Base-by-base conservation (phyloP, 2,329 filamentous ascomycete species). In the Paraphaeosphaeria minitans region DNA sequence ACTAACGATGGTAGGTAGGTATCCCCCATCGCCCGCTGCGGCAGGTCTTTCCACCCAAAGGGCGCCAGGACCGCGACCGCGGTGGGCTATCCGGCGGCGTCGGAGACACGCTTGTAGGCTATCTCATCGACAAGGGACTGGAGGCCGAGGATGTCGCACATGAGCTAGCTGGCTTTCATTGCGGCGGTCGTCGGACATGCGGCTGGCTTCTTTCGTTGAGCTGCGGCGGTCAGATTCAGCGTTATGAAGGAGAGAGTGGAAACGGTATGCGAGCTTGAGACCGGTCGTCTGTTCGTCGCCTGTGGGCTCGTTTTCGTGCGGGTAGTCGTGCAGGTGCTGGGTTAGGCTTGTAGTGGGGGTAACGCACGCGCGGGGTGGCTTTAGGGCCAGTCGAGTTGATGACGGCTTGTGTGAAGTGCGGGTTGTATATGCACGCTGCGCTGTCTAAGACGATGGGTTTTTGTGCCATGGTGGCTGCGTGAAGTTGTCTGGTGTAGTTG, bases 1-100 rank as follows among this genome's bases (percentile, higher is more conserved):
- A 80, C 65, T 67, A 1, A 88, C 82, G 62, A 95, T 91, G n/a
- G n/a, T n/a, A n/a, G n/a, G n/a, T n/a, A n/a, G n/a, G n/a, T n/a
- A n/a, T n/a, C n/a, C n/a, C n/a, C n/a, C n/a, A n/a, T n/a, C n/a
- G n/a, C n/a, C n/a, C n/a, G n/a, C n/a, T n/a, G n/a, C n/a, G n/a
- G n/a, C n/a, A n/a, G n/a, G n/a, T n/a, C n/a, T n/a, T n/a, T n/a
- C n/a, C n/a, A n/a, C 85, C 91, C 96, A 79, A 96, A 96, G 1
- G 92, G 92, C 0, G 92, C 92, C 0, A 96, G 84, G 64, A 96
- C 92, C 42, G 92, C 87, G 4, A 90, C 90, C 2, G 90, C 85
- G 5, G 91, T 95, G 12, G 87, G 82, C 24, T 75, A n/a, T 71
- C 56, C 79, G 77, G 22, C 58, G 60, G 81, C 81, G 41, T 83